These are phyloP conservation scores for Lecanicillium sp. DNA, from an alignment of 2,329 filamentous ascomycete genomes.

Conservation along the genomic window DNA sequence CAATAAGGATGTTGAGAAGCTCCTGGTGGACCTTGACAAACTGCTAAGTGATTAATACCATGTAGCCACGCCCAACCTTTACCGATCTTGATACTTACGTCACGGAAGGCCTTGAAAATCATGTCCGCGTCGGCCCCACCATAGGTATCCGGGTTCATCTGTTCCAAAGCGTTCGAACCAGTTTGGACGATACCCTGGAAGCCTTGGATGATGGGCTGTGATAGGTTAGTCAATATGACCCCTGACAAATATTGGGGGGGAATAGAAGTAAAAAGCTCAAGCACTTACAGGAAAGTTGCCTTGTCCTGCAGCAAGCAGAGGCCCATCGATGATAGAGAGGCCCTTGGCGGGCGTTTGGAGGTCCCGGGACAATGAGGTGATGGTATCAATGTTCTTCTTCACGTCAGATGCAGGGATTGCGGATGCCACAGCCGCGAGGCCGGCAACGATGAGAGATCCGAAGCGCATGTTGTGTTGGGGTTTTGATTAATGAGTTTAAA, in stretches of 20 bases:
- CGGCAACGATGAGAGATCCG: no score
- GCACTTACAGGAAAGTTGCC: slow-evolving; percentile 22
- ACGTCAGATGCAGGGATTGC: no score
- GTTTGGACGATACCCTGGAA: slow-evolving; percentile 21
- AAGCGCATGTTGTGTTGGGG: no score
- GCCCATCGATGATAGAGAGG: slow-evolving; percentile 18
- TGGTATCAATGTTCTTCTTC: slow-evolving; percentile 12
- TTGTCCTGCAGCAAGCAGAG: slow-evolving; percentile 17
- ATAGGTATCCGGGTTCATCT: slow-evolving; percentile 12
- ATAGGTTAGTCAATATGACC: not conserved
- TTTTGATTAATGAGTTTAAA: no score
- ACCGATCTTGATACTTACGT: slow-evolving; percentile 1
- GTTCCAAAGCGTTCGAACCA: slow-evolving; percentile 8
- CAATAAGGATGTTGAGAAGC: slow-evolving; percentile 25
- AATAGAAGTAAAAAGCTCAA: not conserved
- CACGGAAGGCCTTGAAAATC: slow-evolving; percentile 19
- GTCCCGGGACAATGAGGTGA: slow-evolving; percentile 17
- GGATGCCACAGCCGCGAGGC: no score
- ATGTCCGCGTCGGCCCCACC: slow-evolving; percentile 8
- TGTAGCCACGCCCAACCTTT: not conserved
- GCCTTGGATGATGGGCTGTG: slow-evolving; percentile 20
- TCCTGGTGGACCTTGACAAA: slow-evolving; percentile 23
- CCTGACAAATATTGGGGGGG: not conserved
- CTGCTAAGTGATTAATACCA: slow-evolving; percentile 3
- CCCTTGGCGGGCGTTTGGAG: slow-evolving; percentile 18